These are phyloP conservation scores for Apium graveolens DNA, from an alignment of 129 eudicot species.

Conservation along the genomic window DNA sequence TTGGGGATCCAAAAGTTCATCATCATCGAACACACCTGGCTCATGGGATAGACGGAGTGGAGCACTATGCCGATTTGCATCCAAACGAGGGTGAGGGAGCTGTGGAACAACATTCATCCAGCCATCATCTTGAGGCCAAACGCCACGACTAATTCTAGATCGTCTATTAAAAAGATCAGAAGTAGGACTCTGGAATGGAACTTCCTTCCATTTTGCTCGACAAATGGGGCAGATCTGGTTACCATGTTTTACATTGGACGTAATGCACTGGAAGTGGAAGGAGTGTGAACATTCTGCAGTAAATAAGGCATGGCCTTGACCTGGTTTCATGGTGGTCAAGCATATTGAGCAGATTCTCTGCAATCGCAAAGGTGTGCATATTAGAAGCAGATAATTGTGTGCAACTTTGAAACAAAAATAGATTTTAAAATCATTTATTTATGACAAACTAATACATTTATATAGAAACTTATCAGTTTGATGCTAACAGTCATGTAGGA, in stretches of 20 bases:
- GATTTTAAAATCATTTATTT: neutral
- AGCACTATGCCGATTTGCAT: slow-evolving; percentile 22
- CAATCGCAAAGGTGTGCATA: slow-evolving; percentile 12
- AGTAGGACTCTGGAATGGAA: slow-evolving; percentile 55
- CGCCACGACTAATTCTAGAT: slow-evolving; percentile 29
- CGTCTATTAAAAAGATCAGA: slow-evolving; percentile 34
- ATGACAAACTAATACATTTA: neutral
- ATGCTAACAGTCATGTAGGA: neutral
- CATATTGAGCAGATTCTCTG: slow-evolving; percentile 87
- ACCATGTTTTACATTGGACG: slow-evolving; percentile 93
- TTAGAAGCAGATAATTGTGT: neutral
- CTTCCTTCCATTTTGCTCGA: slow-evolving; percentile 85
- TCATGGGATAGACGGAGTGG: slow-evolving; percentile 39
- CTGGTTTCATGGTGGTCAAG: slow-evolving; percentile 54
- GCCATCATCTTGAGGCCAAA: slow-evolving; percentile 43
- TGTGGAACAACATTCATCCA: slow-evolving; percentile 37
- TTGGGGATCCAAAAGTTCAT: slow-evolving; percentile 35
- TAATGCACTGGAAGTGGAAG: slow-evolving; percentile 87
- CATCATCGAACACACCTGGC: slow-evolving; percentile 63
- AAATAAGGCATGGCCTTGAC: slow-evolving; percentile 83
- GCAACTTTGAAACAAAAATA: neutral
- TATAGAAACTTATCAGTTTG: neutral
- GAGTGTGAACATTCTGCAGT: slow-evolving; percentile 98
- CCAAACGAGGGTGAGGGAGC: slow-evolving; percentile 33
- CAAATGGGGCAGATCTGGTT: slow-evolving; percentile 82